Conservation (phyloP, 805 yeast genomes). For the Hagleromyces aurorensis region DNA sequence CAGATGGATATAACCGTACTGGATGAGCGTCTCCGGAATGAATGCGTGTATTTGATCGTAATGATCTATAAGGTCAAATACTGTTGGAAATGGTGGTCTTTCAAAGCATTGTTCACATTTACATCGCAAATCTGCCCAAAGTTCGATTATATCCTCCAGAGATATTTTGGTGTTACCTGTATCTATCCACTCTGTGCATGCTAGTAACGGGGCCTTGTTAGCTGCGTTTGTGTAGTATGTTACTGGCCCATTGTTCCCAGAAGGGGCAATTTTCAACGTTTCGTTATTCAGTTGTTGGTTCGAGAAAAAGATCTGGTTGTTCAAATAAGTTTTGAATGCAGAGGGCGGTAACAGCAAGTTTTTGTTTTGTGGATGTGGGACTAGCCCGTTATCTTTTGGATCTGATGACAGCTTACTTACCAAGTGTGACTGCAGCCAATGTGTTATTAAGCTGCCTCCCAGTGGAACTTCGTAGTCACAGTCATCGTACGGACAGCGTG, state of each 20-base stretch:
- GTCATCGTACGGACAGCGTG: constrained; percentile 14
- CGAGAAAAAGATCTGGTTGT: too few species aligned
- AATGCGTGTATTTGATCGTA: constrained; percentile 18
- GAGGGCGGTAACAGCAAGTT: too few species aligned
- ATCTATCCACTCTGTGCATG: too few species aligned
- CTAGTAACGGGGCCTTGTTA: too few species aligned
- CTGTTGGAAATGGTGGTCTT: constrained; percentile 6
- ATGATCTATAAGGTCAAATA: constrained; percentile 18
- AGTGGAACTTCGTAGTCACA: constrained; percentile 8
- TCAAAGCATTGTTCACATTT: constrained; percentile 6
- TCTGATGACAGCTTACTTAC: constrained; percentile 8
- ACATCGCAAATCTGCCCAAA: constrained; percentile 14
- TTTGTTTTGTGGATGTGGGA: constrained; percentile 6
- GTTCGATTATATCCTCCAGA: constrained; percentile 1
- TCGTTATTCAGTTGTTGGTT: constrained; percentile 1
- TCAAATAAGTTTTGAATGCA: too few species aligned
- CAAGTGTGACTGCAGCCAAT: constrained; percentile 14
- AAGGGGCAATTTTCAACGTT: constrained; percentile 2
- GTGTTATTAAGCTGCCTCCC: constrained; percentile 13
- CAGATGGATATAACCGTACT: constrained; percentile 14
- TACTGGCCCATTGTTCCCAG: too few species aligned
- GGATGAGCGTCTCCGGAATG: constrained; percentile 16
- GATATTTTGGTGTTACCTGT: too few species aligned
- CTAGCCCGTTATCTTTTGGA: constrained; percentile 1
- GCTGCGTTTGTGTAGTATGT: too few species aligned